A percentile compares a stretch with the other conserved stretches of the same genome.
Evolutionary conservation across 306 rosid genomes (phyloP).

Genomic region (Pterocarpus macrocarpus): DNA sequence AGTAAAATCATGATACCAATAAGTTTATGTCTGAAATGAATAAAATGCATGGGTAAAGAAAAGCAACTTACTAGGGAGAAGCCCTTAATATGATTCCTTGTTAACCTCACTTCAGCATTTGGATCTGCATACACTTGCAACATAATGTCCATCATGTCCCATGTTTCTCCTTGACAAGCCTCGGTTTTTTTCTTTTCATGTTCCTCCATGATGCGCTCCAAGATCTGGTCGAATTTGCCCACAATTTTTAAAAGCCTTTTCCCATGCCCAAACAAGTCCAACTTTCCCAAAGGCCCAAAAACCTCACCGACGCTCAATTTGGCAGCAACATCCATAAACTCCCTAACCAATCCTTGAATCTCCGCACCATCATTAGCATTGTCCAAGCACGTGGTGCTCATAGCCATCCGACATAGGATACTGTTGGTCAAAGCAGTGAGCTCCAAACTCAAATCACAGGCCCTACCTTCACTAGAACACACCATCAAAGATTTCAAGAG

Average conservation of each 20-base stretch:
- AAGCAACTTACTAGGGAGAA: constrained; percentile 66
- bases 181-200: constrained; percentile 51
- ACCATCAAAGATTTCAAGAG: constrained; percentile 49
- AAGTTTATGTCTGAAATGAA: no score
- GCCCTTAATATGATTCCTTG: constrained; percentile 65
- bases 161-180: not conserved
- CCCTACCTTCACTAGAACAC: constrained; percentile 35
- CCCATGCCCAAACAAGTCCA: constrained; percentile 69
- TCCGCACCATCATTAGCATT: constrained; percentile 50
- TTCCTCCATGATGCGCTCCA: constrained; percentile 63
- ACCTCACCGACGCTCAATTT: constrained; percentile 70
- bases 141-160: constrained; percentile 71
- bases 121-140: constrained; percentile 57
- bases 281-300: constrained; percentile 63
- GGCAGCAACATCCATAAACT: constrained; percentile 52
- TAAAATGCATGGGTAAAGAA: not conserved
- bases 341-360: constrained; percentile 51
- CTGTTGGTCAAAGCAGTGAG: constrained; percentile 58
- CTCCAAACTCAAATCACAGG: constrained; percentile 50
- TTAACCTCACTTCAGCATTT: constrained; percentile 59
- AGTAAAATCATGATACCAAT: not conserved
- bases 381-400: constrained; percentile 58
- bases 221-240: constrained; percentile 53
- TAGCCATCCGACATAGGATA: constrained; percentile 62
- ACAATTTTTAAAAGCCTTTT: constrained; percentile 48